Percentiles rank a stretch among this genome's conserved stretches.
Evolutionary conservation across 495 filamentous ascomycete species (phyloP).

Genomic region (Pseudoneurospora amorphoporcata): DNA sequence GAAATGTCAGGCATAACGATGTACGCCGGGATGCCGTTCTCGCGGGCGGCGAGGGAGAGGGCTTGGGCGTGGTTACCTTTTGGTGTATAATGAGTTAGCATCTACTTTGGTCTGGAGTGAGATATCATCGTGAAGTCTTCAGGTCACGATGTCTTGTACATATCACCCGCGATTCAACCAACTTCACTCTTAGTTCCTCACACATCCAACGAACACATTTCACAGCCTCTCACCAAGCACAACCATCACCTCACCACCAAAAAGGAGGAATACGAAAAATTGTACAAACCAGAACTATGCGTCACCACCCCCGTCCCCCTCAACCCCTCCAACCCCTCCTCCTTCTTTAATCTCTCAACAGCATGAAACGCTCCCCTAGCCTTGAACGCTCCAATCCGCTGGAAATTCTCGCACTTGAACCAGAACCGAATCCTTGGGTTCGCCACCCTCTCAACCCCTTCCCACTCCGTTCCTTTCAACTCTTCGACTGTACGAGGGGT

Average conservation of each 20-base stretch:
- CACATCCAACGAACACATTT: not conserved
- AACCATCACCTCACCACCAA: not conserved
- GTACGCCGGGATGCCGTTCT: conserved; percentile 49
- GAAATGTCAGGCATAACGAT: conserved; percentile 88
- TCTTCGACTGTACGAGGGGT: conserved; percentile 43
- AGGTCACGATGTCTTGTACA: not conserved
- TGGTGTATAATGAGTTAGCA: not conserved
- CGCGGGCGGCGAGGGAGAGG: conserved; percentile 72
- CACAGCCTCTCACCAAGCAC: not conserved
- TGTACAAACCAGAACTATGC: conserved; percentile 67
- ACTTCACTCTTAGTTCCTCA: not conserved
- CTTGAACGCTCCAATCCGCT: conserved; percentile 91
- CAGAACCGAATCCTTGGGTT: conserved; percentile 62
- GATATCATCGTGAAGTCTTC: not conserved
- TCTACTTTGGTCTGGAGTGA: not conserved
- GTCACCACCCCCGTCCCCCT: conserved; percentile 69
- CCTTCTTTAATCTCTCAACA: conserved; percentile 55
- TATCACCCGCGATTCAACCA: not conserved
- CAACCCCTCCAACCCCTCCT: conserved; percentile 45
- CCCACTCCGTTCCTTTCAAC: conserved; percentile 44
- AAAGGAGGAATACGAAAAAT: conserved; percentile 1
- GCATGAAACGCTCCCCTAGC: conserved; percentile 86
- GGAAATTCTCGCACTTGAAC: conserved; percentile 96
- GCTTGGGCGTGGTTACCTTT: conserved; percentile 91
- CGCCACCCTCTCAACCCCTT: conserved; percentile 41